Conservation (phyloP, 352 stramenopile genomes). For the Pythium volutum region DNA sequence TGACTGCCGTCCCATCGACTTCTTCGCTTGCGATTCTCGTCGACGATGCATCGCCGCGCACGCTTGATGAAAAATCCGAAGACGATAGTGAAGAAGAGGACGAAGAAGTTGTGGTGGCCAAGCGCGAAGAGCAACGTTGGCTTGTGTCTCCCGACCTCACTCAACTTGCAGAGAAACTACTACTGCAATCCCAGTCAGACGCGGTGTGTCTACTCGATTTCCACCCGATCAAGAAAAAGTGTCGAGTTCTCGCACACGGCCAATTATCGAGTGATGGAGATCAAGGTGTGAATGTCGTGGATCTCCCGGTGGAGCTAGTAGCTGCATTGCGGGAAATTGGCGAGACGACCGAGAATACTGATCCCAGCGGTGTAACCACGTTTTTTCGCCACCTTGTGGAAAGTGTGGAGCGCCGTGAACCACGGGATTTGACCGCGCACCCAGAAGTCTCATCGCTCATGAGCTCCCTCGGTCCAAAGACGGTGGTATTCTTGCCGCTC, state of each 20-base stretch:
- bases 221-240: conserved; percentile 38
- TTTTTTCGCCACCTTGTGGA: conserved; percentile 41
- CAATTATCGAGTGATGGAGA: not conserved
- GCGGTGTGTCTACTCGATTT: conserved; percentile 51
- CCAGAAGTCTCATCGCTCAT: conserved; percentile 27
- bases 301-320: conserved; percentile 7
- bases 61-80: conserved; percentile 4
- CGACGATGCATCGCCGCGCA: not conserved
- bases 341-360: conserved; percentile 1
- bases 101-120: conserved; percentile 17
- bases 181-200: conserved; percentile 26
- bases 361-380: not conserved
- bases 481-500: conserved; percentile 49
- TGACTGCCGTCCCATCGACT: conserved; percentile 14
- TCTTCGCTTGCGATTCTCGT: conserved; percentile 8
- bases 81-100: conserved; percentile 25
- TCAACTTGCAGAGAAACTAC: conserved; percentile 31
- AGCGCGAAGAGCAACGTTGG: conserved; percentile 29
- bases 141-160: conserved; percentile 35
- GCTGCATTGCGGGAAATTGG: conserved; percentile 13
- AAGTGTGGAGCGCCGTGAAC: conserved; percentile 31
- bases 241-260: conserved; percentile 28
- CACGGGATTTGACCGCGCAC: conserved; percentile 43
- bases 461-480: conserved; percentile 10
- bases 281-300: not conserved